Conservation (phyloP, 495 filamentous ascomycete species). For the Neurospora tetrasperma region DNA sequence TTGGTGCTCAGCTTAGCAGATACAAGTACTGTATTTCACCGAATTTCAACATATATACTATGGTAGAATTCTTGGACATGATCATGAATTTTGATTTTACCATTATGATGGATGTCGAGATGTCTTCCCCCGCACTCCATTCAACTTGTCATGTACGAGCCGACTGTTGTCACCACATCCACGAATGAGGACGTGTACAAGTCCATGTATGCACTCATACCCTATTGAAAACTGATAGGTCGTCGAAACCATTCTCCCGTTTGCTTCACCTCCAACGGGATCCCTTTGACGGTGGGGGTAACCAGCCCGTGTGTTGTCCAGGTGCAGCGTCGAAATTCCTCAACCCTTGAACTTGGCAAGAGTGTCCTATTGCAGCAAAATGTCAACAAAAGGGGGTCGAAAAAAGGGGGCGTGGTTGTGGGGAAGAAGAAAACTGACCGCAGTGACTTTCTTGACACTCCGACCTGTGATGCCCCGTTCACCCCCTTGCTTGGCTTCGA, state of each 20-base stretch:
- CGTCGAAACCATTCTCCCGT: not conserved
- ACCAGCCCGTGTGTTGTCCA: not conserved
- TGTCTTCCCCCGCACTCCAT: not conserved
- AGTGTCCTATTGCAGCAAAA: slow-evolving; percentile 41
- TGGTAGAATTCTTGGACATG: not conserved
- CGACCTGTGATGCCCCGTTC: slow-evolving; percentile 64
- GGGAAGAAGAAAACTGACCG: slow-evolving; percentile 41
- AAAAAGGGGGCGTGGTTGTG: not conserved
- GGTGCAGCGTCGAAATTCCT: slow-evolving; percentile 2
- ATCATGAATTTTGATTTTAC: not conserved
- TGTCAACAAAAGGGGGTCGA: slow-evolving; percentile 5
- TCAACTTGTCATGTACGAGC: not conserved
- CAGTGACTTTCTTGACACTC: slow-evolving; percentile 65
- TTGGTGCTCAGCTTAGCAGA: not conserved
- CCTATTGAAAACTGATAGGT: not conserved
- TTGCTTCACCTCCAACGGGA: not conserved
- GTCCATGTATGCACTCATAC: not conserved
- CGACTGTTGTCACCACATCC: not conserved
- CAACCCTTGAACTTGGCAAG: slow-evolving; percentile 72
- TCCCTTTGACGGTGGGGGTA: not conserved
- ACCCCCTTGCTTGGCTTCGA: slow-evolving; percentile 62
- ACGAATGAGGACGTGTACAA: not conserved
- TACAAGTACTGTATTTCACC: not conserved
- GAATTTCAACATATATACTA: not conserved
- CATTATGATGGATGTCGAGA: not conserved